Evolutionary conservation across 2,329 filamentous ascomycete genomes (phyloP), one percentile per base, ranked within the genome.

Genomic region (Pseudocercospora fijiensis): DNA sequence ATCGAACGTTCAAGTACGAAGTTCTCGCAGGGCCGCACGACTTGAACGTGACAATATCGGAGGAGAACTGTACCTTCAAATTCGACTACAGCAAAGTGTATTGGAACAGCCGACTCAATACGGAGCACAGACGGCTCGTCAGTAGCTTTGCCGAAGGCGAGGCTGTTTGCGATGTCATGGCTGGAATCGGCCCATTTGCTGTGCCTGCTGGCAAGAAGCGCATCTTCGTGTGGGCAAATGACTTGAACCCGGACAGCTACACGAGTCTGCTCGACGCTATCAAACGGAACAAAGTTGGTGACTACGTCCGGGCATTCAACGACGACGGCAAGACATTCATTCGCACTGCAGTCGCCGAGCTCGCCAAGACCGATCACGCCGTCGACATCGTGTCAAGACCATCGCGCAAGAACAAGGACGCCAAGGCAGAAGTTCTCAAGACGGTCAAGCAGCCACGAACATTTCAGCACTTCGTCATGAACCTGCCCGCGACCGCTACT

Each of bases 71-170:
- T 79, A 81, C 84, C n/a, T 99, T 96, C 80, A 83, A 84, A 61
- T 98, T 99, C 77, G 91, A 99, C 80, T 99, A 96, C 77, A 86
- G 90, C 66, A 96, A 96, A 71, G 95, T 99, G 3, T 99, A 99
- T 82, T 99, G 94, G 94, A 99, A 99, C 79, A 92, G 88, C 73
- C 88, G 94, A 70, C 85, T 99, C 13, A 89, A 96, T 72, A 90
- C 88, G 0, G 95, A 99, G 78, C 95, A 99, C 78, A 87, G 89
- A 68, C 85, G 95, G 2, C 81, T 98, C 16, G 86, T 94, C 64
- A 81, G 84, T 58, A 79, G 88, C 60, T 97, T 98, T 81, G 80
- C 86, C 61, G 87, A 90, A 6, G 93, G 95, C 43, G 90, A 98
- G 74, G 92, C 92, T 3, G 90, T 98, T 1, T 95, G 90, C 79